Conservation (phyloP, 306 rosid genomes). For the Calophaca sinica region DNA sequence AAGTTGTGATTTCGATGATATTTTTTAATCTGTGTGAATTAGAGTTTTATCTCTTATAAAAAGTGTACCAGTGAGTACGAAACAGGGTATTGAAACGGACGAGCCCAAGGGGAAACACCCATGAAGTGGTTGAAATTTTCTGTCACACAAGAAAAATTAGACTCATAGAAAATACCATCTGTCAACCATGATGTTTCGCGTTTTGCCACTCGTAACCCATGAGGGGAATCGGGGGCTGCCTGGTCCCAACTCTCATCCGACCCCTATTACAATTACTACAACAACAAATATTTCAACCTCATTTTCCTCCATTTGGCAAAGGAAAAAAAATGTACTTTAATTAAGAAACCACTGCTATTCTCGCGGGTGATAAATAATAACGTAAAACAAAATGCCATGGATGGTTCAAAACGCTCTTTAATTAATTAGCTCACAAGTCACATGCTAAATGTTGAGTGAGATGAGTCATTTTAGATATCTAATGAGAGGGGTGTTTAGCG, state of each 20-base stretch:
- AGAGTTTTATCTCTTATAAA: too few species aligned
- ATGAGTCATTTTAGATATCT: not conserved
- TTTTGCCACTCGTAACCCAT: slow-evolving; percentile 81
- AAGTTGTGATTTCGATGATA: too few species aligned
- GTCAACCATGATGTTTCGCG: slow-evolving; percentile 75
- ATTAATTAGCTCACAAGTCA: not conserved
- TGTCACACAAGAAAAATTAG: slow-evolving; percentile 13
- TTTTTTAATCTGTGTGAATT: too few species aligned
- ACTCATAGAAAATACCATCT: slow-evolving; percentile 57
- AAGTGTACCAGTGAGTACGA: too few species aligned
- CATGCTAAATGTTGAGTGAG: slow-evolving; percentile 15
- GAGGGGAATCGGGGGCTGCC: slow-evolving; percentile 50
- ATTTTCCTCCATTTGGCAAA: slow-evolving; percentile 49
- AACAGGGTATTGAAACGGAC: slow-evolving; percentile 33
- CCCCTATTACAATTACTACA: slow-evolving; percentile 9
- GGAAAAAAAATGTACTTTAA: slow-evolving; percentile 41
- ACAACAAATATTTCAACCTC: slow-evolving; percentile 48
- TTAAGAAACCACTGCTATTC: slow-evolving; percentile 25
- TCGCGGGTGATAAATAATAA: too few species aligned
- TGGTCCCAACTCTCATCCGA: slow-evolving; percentile 51
- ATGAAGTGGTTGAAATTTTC: slow-evolving; percentile 16
- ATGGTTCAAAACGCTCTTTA: slow-evolving; percentile 39
- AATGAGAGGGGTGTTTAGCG: too few species aligned
- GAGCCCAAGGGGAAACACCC: slow-evolving; percentile 26
- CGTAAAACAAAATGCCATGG: slow-evolving; percentile 39